These are phyloP conservation scores for Dryadomyces sulphureus DNA, from an alignment of 2,329 filamentous ascomycete species.

Conservation along the genomic window DNA sequence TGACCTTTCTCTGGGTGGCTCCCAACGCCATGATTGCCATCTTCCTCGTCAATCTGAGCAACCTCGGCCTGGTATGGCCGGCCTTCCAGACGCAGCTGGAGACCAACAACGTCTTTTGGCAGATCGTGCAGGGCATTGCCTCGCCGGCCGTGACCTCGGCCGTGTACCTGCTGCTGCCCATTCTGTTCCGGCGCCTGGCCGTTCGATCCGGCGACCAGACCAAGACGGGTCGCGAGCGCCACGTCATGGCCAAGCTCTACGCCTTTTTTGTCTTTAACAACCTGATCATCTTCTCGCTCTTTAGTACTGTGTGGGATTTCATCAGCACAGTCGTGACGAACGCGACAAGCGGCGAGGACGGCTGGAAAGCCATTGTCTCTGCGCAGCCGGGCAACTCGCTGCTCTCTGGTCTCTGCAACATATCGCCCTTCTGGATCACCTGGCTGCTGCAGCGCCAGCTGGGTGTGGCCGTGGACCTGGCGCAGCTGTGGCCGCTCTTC, in stretches of 20 bases:
- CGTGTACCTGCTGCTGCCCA: slow-evolving; percentile 75
- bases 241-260: slow-evolving; percentile 83
- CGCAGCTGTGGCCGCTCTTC: slow-evolving; percentile 71
- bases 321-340: slow-evolving; percentile 48
- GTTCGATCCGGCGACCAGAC: slow-evolving; percentile 75
- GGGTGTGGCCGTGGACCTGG: slow-evolving; percentile 85
- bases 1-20: slow-evolving; percentile 77
- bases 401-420: slow-evolving; percentile 56
- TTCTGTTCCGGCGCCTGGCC: slow-evolving; percentile 78
- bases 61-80: slow-evolving; percentile 67
- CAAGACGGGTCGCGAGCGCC: slow-evolving; percentile 81
- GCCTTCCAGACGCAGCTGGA: slow-evolving; percentile 54
- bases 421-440: slow-evolving; percentile 87
- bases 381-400: slow-evolving; percentile 47
- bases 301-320: slow-evolving; percentile 68
- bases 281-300: slow-evolving; percentile 82
- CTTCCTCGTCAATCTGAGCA: slow-evolving; percentile 74
- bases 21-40: slow-evolving; percentile 92
- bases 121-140: slow-evolving; percentile 79
- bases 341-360: slow-evolving; percentile 39
- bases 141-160: slow-evolving; percentile 78
- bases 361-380: slow-evolving; percentile 54
- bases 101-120: slow-evolving; percentile 55
- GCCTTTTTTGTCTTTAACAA: slow-evolving; percentile 98
- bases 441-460: slow-evolving; percentile 88